Evolutionary conservation across 2,329 filamentous ascomycete species (phyloP).

Genomic region (Arthroderma sp.): DNA sequence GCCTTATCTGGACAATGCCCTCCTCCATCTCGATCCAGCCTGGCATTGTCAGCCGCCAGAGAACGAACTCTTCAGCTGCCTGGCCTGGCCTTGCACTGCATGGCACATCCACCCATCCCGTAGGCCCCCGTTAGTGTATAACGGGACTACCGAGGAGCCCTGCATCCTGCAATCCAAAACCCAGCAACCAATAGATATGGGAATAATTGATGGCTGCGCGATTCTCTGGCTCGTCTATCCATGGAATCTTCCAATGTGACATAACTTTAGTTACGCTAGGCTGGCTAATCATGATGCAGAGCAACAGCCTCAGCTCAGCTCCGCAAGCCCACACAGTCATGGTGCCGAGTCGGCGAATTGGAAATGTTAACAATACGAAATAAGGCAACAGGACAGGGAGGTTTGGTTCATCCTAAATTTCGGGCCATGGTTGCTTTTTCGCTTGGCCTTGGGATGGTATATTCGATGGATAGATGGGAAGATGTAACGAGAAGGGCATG

Average conservation of each 20-base stretch:
- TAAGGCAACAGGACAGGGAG: background rate
- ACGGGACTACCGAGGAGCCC: background rate
- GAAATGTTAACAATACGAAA: background rate
- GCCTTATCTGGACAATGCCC: too few species aligned
- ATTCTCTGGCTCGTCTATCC: background rate
- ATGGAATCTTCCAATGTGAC: background rate
- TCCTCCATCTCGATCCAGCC: too few species aligned
- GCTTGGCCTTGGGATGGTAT: background rate
- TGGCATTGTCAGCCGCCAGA: too few species aligned
- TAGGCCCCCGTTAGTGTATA: background rate
- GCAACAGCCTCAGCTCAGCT: background rate
- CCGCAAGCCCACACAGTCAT: background rate
- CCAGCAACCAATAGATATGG: background rate
- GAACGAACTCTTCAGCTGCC: background rate
- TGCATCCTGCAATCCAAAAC: background rate
- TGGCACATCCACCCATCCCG: background rate
- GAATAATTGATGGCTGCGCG: background rate
- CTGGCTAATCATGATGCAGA: background rate
- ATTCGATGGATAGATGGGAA: too few species aligned
- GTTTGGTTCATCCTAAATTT: background rate
- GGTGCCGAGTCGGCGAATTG: background rate
- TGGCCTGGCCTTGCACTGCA: background rate
- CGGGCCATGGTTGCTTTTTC: constrained; percentile 1
- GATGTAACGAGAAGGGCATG: background rate
- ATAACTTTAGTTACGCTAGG: background rate